phyloP scores from a whole-genome alignment of 2,329 filamentous ascomycete genomes.

The Eurotiales sp. region DNA sequence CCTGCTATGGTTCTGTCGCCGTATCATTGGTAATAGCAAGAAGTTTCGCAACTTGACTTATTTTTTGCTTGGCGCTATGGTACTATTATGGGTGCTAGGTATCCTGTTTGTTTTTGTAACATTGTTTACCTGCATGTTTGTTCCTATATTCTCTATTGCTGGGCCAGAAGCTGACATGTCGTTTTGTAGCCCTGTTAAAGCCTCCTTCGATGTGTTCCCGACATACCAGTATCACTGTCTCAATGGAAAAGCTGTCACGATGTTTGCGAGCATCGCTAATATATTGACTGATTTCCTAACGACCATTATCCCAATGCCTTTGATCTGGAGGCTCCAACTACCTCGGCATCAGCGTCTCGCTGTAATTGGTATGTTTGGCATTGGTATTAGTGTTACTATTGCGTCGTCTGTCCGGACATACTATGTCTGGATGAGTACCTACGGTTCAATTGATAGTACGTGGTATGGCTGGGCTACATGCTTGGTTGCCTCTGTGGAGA shows the following conservation, averaged over 20 bases:
- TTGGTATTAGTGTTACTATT: constrained; percentile 34
- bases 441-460: constrained; percentile 26
- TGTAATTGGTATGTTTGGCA: constrained; percentile 34
- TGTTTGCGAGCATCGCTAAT: constrained; percentile 34
- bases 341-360: constrained; percentile 33
- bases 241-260: constrained; percentile 27
- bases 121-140: neutral
- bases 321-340: constrained; percentile 37
- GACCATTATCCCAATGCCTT: constrained; percentile 35
- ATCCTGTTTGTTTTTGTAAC: constrained; percentile 3
- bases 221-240: constrained; percentile 14
- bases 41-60: constrained; percentile 9
- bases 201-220: constrained; percentile 5
- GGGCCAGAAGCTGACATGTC: neutral
- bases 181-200: constrained; percentile 4
- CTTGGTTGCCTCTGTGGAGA: constrained; percentile 30
- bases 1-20: constrained; percentile 12
- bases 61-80: neutral
- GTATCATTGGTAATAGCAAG: constrained; percentile 8
- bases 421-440: constrained; percentile 32
- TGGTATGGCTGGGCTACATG: constrained; percentile 35
- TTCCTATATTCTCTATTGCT: neutral
- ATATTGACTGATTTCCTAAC: constrained; percentile 35
- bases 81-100: constrained; percentile 3
- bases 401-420: constrained; percentile 32